Base-by-base conservation (phyloP, 129 eudicot species). In the Lactuca saligna region DNA sequence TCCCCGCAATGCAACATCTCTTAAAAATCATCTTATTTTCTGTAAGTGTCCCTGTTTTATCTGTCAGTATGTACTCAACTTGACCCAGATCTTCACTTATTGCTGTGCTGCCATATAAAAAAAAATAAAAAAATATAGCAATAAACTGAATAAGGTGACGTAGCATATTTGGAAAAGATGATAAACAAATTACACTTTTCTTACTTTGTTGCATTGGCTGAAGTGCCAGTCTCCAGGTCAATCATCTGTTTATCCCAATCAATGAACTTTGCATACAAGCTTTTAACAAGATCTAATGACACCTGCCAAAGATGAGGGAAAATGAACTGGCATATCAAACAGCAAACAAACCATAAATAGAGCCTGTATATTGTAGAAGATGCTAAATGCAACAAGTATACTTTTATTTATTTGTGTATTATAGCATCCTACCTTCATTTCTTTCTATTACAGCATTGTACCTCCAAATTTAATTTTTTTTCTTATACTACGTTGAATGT, bases 51-150 rank as follows among this genome's bases (percentile, higher is more conserved):
- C 99, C 99, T 8, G 99, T 93, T 82, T 93, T 93, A 83, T 93
- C 99, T 8, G 99, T 93, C 88, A 93, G 76, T 77, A 93, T 93
- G 84, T 93, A 93, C 76, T 93, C 99, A 16, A 93, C 99, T 87
- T 93, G 99, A 50, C 99, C 99, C 82, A 93, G 81, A 82, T 93
- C 99, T 87, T 93, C 99, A 74, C 99, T 93, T 33, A 93, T 93
- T 83, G 99, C 99, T 85, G 97, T 89, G 91, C 99, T 93, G 99
- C 77, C 91, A 85, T 74, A 77, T 42, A 77, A 70, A 86, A 60
- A 5, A 67, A 10, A 46, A 42, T 42, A 6, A 2, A 39, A 2
- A 39, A 2, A 25, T 57, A 46, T n/a, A 48, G 41, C 34, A 65
- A 86, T 41, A 66, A 81, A 62, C 31, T 41, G 58, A 66, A 42